Base-by-base conservation (phyloP, 352 stramenopile genomes). In the Lagenidium sp. region DNA sequence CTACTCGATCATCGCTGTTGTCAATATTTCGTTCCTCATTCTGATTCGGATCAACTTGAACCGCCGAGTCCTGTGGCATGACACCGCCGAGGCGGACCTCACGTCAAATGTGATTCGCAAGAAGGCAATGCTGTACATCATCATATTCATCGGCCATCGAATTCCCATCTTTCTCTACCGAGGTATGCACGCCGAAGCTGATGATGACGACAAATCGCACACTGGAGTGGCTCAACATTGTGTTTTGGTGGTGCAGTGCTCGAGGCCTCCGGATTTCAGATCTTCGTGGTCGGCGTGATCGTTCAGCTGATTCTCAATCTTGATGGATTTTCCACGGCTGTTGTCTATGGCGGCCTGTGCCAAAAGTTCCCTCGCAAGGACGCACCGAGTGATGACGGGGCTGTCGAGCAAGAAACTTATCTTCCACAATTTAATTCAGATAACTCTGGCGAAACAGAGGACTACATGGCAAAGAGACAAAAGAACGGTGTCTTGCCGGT, bases 141-240 rank as follows among this genome's bases (percentile, higher is more conserved):
- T 85, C 32, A 61, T 86, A 10, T 89, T 86, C 44, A 57, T 86
- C 21, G 44, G 61, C 12, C 76, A 86, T 32, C 73, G 76, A 21
- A 68, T 63, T 6, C 76, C 76, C 12, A 84, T 85, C 56, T 77
- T 88, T 57, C 42, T 82, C 32, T 88, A 88, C 38, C 70, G 76
- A 36, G 15, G 36, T 42, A 42, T 10, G 36, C n/a, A n/a, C n/a
- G n/a, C n/a, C n/a, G n/a, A n/a, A n/a, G n/a, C n/a, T 42, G 34
- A 7, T 39, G 11, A n/a, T 39, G 13, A n/a, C 11, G 18, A 18
- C 7, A 39, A 39, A 39, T 39, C 19, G 67, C 76, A n/a, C n/a
- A n/a, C n/a, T n/a, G n/a, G n/a, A n/a, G n/a, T n/a, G n/a, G n/a
- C n/a, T n/a, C n/a, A n/a, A n/a, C n/a, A n/a, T n/a, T n/a, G n/a